Conservation (phyloP, 1,284 basidiomycete species). For the Rhodofomes roseus region DNA sequence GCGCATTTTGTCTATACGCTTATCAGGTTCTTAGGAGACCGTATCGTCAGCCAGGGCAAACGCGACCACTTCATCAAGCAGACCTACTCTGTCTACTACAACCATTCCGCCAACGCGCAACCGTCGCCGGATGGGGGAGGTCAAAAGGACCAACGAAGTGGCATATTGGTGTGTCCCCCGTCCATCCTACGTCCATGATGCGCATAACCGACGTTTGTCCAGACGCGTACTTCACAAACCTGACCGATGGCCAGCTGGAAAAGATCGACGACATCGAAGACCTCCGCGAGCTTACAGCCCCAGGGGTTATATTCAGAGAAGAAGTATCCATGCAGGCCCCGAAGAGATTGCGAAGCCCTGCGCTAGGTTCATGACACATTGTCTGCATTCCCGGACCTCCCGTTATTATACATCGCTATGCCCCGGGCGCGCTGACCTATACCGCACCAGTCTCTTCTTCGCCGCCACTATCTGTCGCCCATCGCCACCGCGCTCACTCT, state of each 20-base stretch:
- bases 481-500: conserved; percentile 2
- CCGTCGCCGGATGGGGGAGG: conserved; percentile 19
- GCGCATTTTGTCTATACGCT: neutral
- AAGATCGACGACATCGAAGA: conserved; percentile 33
- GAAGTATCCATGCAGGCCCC: no score
- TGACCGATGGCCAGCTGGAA: conserved; percentile 32
- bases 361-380: no score
- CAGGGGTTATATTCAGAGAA: conserved; percentile 49
- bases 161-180: conserved; percentile 61
- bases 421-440: conserved; percentile 3
- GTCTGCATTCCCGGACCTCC: no score
- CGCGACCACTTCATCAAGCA: conserved; percentile 77
- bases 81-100: conserved; percentile 64
- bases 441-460: conserved; percentile 2
- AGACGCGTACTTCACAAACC: conserved; percentile 79
- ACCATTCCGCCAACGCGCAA: conserved; percentile 17
- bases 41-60: conserved; percentile 39
- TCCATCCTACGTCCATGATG: neutral
- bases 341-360: no score
- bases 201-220: conserved; percentile 10
- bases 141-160: conserved; percentile 54
- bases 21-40: conserved; percentile 26
- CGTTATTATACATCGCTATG: neutral
- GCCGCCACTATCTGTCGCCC: conserved; percentile 1
- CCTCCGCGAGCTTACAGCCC: conserved; percentile 29